phyloP scores from a whole-genome alignment of 169 alveolate species.

The Eimeria maxima region DNA sequence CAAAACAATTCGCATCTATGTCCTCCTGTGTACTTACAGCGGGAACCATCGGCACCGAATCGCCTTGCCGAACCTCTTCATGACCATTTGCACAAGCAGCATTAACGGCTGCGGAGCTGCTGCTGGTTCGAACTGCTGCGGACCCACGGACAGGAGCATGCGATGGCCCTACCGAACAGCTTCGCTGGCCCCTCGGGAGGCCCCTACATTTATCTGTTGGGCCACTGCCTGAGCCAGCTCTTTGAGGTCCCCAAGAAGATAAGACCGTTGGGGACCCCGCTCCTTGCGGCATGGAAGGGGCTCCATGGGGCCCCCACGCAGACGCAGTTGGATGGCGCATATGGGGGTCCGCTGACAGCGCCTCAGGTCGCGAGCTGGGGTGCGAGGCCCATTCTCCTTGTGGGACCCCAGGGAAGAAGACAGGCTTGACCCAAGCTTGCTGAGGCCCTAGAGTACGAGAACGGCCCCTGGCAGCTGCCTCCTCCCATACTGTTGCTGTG shows the following conservation, averaged over 20 bases:
- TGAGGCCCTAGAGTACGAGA: conserved; percentile 16
- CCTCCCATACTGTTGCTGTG: background rate
- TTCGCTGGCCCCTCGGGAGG: background rate
- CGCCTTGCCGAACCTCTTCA: background rate
- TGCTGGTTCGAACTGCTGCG: conserved; percentile 12
- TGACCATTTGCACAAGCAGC: background rate
- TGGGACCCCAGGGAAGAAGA: background rate
- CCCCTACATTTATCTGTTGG: background rate
- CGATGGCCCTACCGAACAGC: conserved; percentile 45
- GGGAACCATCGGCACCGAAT: background rate
- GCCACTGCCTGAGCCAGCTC: background rate
- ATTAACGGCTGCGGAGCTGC: background rate
- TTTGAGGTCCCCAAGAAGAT: background rate
- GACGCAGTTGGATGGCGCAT: conserved; percentile 9
- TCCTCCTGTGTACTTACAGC: background rate
- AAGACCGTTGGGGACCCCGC: background rate
- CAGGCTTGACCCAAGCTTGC: conserved; percentile 11
- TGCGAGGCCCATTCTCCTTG: background rate
- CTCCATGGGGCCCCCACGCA: background rate
- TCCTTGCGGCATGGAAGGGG: background rate
- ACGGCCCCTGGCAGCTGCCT: background rate
- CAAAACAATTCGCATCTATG: conserved; percentile 42
- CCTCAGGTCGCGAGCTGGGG: background rate
- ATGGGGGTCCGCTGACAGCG: background rate
- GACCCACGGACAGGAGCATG: background rate